These are phyloP conservation scores for Russula emetica DNA, from an alignment of 768 basidiomycete species.

Conservation along the genomic window DNA sequence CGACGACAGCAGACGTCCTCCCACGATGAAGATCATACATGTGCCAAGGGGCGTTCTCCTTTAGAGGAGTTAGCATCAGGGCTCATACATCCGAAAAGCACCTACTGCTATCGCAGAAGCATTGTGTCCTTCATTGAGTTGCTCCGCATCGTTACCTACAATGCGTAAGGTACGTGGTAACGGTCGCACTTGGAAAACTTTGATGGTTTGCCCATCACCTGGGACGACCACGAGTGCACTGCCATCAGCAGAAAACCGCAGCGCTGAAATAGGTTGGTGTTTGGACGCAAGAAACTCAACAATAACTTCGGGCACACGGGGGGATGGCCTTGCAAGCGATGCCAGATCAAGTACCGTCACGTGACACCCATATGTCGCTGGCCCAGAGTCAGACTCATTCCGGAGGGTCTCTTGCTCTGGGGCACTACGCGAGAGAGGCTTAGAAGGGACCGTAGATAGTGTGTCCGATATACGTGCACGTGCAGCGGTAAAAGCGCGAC, in stretches of 20 bases:
- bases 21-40: conserved; percentile 71
- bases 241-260: conserved; percentile 54
- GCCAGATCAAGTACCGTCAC: conserved; percentile 56
- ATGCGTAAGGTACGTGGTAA: conserved; percentile 28
- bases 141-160: background rate
- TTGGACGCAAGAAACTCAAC: conserved; percentile 48
- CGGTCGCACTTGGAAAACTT: conserved; percentile 45
- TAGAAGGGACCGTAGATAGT: conserved; percentile 20
- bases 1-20: conserved; percentile 60
- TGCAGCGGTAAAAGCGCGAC: conserved; percentile 53
- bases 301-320: conserved; percentile 34
- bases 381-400: background rate
- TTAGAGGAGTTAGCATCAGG: background rate
- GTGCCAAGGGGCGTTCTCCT: conserved; percentile 42
- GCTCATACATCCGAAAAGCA: background rate
- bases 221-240: conserved; percentile 47
- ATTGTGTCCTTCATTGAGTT: conserved; percentile 1
- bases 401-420: conserved; percentile 25
- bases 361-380: conserved; percentile 33
- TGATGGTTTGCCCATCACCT: conserved; percentile 52
- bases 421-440: conserved; percentile 38
- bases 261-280: conserved; percentile 44
- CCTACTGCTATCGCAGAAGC: conserved; percentile 2
- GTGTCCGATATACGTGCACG: conserved; percentile 24
- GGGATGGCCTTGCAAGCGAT: conserved; percentile 33